A percentile compares a stretch with the other conserved stretches of the same genome.
phyloP scores from a whole-genome alignment of 805 yeast species.

The Zygotorulaspora sp. region DNA sequence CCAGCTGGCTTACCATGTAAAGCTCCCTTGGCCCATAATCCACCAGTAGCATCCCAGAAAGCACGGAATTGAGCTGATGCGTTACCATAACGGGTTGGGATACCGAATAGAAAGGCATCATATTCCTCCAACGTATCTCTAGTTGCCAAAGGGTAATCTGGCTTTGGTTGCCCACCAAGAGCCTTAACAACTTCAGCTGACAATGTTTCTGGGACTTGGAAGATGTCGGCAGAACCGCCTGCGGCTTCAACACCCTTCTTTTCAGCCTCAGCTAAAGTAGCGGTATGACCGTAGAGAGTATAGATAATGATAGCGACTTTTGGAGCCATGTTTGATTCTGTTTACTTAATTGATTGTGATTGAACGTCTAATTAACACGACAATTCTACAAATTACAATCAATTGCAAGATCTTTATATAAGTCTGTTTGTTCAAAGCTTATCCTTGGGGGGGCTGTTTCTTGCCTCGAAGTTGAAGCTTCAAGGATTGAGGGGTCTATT shows the following conservation, averaged over 20 bases:
- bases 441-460: too few relatives aligned
- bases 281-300: constrained; percentile 77
- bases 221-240: constrained; percentile 67
- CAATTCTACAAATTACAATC: not conserved
- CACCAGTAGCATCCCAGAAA: constrained; percentile 76
- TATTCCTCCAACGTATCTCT: constrained; percentile 52
- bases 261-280: constrained; percentile 61
- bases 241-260: constrained; percentile 65
- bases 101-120: constrained; percentile 81
- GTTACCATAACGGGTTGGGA: constrained; percentile 83
- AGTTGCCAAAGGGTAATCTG: constrained; percentile 61
- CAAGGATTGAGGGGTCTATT: too few relatives aligned
- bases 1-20: constrained; percentile 72
- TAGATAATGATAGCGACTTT: constrained; percentile 74
- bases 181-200: constrained; percentile 53
- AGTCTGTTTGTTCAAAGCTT: too few relatives aligned
- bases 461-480: too few relatives aligned
- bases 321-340: constrained; percentile 12
- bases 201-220: constrained; percentile 78
- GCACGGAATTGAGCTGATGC: constrained; percentile 73
- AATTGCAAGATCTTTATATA: not conserved
- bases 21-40: constrained; percentile 71
- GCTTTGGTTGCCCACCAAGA: constrained; percentile 61
- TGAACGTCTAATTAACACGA: not conserved
- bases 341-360: constrained; percentile 1